Base-by-base conservation (phyloP, 1,139 yeast genomes). In the Pichia kudriavzevii region DNA sequence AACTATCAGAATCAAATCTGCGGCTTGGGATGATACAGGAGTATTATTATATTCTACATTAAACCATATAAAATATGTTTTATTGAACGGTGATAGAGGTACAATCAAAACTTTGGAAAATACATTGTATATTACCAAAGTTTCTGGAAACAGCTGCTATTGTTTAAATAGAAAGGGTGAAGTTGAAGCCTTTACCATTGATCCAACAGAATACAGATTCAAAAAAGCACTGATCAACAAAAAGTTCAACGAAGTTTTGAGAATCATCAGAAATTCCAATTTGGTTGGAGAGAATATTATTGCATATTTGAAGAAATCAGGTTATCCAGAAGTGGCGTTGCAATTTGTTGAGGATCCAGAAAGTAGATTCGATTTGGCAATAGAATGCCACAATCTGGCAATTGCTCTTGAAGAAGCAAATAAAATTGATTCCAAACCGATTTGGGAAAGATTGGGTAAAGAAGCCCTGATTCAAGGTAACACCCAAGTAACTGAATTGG, bases 291-390 rank as follows among this genome's bases (percentile, higher is more conserved):
- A 93, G 64, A 87, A 88, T 58, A 91, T 93, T 54, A 88, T 93
- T 58, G 91, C 94, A 7, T 93, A 91, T 59, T 70, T 93, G 53
- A 95, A 93, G 58, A 81, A 88, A 67, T 78, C 85, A 56, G 99
- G 98, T 2, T 91, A 81, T 59, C 97, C 98, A 13, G 95, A 84
- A 58, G 69, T 74, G 45, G 98, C 99, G 2, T 69, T 93, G 43
- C 97, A 91, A 58, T 93, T 93, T 58, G 98, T 93, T 40, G 81
- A 85, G 61, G 98, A 93, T 58, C 83, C 97, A 6, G 95, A 88
- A 58, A 85, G 96, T 22, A 75, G 95, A 61, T 91, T 93, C 55
- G 98, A 91, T 49, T 70, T 93, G 51, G 97, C 98, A 20, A 69
- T 91, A 46, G 96, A 91, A 63, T 84, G 95, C 55, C 91, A 95